Evolutionary conservation across 2,329 filamentous ascomycete species (phyloP), one percentile per base, ranked within the genome.

Genomic region (Fusarium tricinctum): DNA sequence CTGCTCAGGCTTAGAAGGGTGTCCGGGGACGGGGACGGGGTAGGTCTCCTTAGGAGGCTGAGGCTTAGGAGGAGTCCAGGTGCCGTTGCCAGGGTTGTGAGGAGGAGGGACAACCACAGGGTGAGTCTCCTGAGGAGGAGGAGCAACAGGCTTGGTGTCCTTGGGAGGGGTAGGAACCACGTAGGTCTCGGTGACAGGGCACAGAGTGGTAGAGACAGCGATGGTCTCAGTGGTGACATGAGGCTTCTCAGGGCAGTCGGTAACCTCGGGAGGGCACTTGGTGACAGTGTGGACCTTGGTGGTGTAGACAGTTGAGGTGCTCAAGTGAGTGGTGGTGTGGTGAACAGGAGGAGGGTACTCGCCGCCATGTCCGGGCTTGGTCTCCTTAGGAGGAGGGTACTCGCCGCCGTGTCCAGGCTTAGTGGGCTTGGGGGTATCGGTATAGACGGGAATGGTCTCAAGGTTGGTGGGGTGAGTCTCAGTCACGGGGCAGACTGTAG

Each of bases 281-380:
- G 70, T 73, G 9, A 72, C 56, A 23, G 70, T 72, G 33, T 53
- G 53, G 22, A 72, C 39, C 32, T 57, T 62, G 23, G 70, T 73
- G 40, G 58, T 72, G 68, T 70, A 69, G 23, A 67, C n/a, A 8
- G 68, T 68, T 0, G 66, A 70, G 32, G 58, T 63, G 8, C 26
- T 63, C 14, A 55, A 2, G 35, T 48, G 35, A 28, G 70, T 71
- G n/a, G 66, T 69, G 12, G 66, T 43, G 10, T 54, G 32, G 30
- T 58, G 51, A 9, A 12, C 30, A 26, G 57, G 57, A 44, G 47
- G 22, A 53, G 57, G 39, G n/a, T 7, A 28, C 15, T 17, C 33
- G 33, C 33, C 33, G 17, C 32, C 32, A 5, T 33, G 32, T 33
- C 32, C 32, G 3, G 26, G 26, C 26, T 28, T 28, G 26, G 26